These are phyloP conservation scores for Fusarium setosum DNA, from an alignment of 2,329 filamentous ascomycete species.

Conservation along the genomic window DNA sequence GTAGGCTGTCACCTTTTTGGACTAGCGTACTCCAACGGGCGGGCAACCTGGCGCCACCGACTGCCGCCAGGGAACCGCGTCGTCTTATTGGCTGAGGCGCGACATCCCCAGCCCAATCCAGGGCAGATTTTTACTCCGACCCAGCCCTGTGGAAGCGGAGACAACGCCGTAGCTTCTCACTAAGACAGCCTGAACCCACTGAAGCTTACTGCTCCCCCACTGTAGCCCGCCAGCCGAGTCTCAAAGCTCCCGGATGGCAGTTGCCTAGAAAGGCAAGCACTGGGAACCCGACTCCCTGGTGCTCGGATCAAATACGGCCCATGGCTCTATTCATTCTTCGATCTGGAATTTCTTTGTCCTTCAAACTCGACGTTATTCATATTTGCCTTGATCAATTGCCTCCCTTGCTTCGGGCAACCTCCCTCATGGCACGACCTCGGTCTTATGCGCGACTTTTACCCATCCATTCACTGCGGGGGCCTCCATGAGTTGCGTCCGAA, in stretches of 20 bases:
- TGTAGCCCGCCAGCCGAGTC: not conserved
- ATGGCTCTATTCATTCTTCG: constrained; percentile 2
- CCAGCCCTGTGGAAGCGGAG: constrained; percentile 35
- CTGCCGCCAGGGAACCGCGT: constrained; percentile 16
- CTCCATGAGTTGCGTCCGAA: constrained; percentile 25
- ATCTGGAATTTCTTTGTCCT: constrained; percentile 26
- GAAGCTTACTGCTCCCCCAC: constrained; percentile 5
- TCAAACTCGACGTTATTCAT: not conserved
- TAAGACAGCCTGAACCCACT: not conserved
- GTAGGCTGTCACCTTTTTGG: constrained; percentile 15
- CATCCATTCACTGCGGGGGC: constrained; percentile 14
- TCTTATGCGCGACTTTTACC: constrained; percentile 41
- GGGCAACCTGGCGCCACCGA: constrained; percentile 31
- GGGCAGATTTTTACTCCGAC: constrained; percentile 25
- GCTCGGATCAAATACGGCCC: constrained; percentile 31
- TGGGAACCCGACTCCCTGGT: not conserved
- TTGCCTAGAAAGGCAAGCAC: not conserved
- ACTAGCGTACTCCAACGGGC: constrained; percentile 27
- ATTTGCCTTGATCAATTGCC: constrained; percentile 9
- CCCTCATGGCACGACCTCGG: constrained; percentile 12
- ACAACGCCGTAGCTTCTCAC: not conserved
- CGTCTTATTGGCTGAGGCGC: constrained; percentile 14
- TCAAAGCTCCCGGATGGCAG: not conserved
- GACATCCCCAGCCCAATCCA: not conserved
- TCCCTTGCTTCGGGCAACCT: constrained; percentile 15